These are phyloP conservation scores for Keithomyces neogunnii DNA, from an alignment of 2,329 filamentous ascomycete genomes.

Conservation along the genomic window DNA sequence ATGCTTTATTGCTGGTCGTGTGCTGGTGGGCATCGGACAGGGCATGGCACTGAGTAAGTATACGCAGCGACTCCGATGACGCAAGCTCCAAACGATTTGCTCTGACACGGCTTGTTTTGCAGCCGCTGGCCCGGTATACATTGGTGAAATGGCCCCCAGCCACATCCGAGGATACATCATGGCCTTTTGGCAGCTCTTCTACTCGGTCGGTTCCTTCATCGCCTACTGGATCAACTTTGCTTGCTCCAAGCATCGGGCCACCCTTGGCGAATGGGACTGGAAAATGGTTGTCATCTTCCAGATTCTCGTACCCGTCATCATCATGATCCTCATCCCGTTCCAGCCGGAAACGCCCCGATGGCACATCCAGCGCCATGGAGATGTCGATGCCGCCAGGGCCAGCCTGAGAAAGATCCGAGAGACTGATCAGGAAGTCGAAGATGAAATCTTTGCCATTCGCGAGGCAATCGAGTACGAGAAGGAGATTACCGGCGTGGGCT, in stretches of 20 bases:
- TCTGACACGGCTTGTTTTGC: no score
- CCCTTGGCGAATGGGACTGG: conserved; percentile 65
- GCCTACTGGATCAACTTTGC: conserved; percentile 52
- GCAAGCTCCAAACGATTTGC: no score
- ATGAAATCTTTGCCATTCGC: conserved; percentile 55
- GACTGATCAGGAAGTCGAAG: conserved; percentile 56
- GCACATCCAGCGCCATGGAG: conserved; percentile 53
- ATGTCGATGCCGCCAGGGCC: conserved; percentile 50
- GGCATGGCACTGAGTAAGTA: conserved; percentile 49
- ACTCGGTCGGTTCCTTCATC: conserved; percentile 50
- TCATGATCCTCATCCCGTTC: conserved; percentile 54
- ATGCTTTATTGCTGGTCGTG: conserved; percentile 60
- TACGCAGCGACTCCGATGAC: background rate
- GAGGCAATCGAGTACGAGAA: conserved; percentile 66
- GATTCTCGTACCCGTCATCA: conserved; percentile 55
- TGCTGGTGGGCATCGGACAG: conserved; percentile 62
- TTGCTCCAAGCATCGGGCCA: conserved; percentile 43
- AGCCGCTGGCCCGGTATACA: conserved; percentile 63
- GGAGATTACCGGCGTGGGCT: conserved; percentile 51
- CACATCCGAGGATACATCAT: conserved; percentile 58
- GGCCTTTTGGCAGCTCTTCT: conserved; percentile 61
- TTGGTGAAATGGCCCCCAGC: conserved; percentile 56
- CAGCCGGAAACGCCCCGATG: conserved; percentile 62
- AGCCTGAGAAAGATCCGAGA: conserved; percentile 54
- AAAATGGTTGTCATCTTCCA: conserved; percentile 67